phyloP scores from a whole-genome alignment of 2,329 filamentous ascomycete species.

The Aspergillus ibericus region DNA sequence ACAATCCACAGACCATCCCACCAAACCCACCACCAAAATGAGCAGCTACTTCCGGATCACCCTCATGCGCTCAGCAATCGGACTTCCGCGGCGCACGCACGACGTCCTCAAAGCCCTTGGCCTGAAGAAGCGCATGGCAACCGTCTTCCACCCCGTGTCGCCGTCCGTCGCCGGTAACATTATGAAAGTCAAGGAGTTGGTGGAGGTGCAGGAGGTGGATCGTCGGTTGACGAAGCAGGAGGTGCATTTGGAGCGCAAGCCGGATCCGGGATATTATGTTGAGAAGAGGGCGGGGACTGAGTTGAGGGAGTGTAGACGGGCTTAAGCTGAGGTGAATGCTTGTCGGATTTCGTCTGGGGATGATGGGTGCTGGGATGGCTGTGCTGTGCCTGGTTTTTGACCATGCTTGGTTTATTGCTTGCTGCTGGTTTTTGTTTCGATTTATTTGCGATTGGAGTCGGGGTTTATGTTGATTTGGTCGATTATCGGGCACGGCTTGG shows the following conservation, averaged over 20 bases:
- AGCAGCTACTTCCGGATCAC: conserved; percentile 85
- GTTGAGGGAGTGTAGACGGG: conserved; percentile 13
- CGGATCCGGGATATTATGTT: conserved; percentile 77
- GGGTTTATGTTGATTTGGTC: conserved; percentile 4
- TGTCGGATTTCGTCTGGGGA: neutral
- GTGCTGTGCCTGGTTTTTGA: neutral
- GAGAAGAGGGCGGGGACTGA: conserved; percentile 55
- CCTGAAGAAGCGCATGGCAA: conserved; percentile 78
- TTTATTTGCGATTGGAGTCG: conserved; percentile 6
- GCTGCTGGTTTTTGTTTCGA: neutral
- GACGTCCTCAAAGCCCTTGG: conserved; percentile 84
- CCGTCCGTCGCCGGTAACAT: conserved; percentile 84
- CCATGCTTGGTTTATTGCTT: neutral
- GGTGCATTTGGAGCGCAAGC: conserved; percentile 69
- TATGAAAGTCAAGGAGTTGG: conserved; percentile 90
- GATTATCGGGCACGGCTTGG: neutral
- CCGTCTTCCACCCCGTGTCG: conserved; percentile 84
- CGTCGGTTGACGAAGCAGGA: conserved; percentile 63
- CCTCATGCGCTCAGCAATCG: conserved; percentile 84
- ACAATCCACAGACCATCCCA: neutral
- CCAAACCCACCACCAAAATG: conserved; percentile 50
- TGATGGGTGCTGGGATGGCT: neutral
- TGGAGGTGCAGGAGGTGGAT: conserved; percentile 77
- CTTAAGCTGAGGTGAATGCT: too few relatives aligned
- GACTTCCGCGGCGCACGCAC: conserved; percentile 74